Evolutionary conservation across 106 monocot species (phyloP), one percentile per base, ranked within the genome.

Genomic region (Narthecium ossifragum): DNA sequence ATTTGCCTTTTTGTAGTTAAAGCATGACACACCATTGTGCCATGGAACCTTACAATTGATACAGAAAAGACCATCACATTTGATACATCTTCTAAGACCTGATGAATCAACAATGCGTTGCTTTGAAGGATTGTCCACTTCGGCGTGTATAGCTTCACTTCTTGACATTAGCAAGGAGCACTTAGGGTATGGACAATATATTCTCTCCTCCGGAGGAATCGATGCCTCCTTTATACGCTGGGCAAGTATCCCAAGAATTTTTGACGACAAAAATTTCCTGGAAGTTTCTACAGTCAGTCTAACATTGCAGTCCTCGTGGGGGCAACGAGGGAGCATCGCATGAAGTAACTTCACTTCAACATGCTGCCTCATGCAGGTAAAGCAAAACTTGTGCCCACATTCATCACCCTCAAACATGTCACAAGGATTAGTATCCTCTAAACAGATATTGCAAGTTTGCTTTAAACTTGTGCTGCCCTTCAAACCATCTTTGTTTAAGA

Each of bases 331-430:
- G 34, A 94, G 75, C 60, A 64, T 55, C 34, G 80, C 94, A 62
- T 90, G 67, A 25, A 80, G 86, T 28, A 94, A 66, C 49, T 83
- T 94, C 14, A 86, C 83, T 70, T 94, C 82, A 23, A 83, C 80
- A 71, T 90, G 94, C 55, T 94, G 89, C 33, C 65, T 80, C 89
- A 94, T 85, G 67, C 94, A 94, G 58, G 82, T 73, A 55, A 83
- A 72, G 57, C 94, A 94, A 46, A 78, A 94, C n/a, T 75, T 62
- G 63, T 90, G 94, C 32, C 30, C 60, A 64, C 94, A 94, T 3
- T 28, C 69, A 32, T 70, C 67, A 53, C 86, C 70, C 17, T 25
- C 50, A 60, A 78, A 83, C 77, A 94, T 86, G 13, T 78, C 65
- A 51, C 74, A 68, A 38, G 36, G 36, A 45, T 81, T 89, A 21